Evolutionary conservation across 495 filamentous ascomycete species (phyloP), one percentile per base, ranked within the genome.

Genomic region (Hypoxylon crocopeplum): DNA sequence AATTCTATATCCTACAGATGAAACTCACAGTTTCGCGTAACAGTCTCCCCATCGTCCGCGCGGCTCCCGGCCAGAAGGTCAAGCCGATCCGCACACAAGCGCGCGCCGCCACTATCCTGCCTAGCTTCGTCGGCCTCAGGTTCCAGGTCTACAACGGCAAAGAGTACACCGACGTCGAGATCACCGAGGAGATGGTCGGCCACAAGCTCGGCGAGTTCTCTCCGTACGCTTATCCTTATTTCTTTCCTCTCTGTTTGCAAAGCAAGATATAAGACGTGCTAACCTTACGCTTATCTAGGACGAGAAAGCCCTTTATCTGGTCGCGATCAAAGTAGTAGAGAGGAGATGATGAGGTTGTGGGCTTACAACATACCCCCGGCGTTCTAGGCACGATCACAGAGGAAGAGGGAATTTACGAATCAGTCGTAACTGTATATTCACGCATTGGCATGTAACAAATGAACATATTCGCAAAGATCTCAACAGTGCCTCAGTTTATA

Each of bases 141-240:
- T 98, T 98, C 75, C 89, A 93, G 68, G 84, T 98, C 16, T 89
- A 98, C 70, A 98, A 97, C 72, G 94, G 94, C 62, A 98, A 97
- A 82, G 84, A 81, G 1, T 98, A 98, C 70, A 72, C 89, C 56
- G 95, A 98, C 71, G 79, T 98, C 24, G 79, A 80, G 39, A 88
- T 98, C 55, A 96, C 92, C 33, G 93, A 97, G 74, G 91, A 98
- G 69, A 98, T 98, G 95, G 95, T 98, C 12, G 94, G 95, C 34
- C 88, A 95, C 72, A 98, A 98, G 76, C 79, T 98, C 68, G 94
- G 94, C 57, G 95, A 98, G 78, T 98, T 97, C 74, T 85, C 92
- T 58, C 67, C 83, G 92, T 97, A 85, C 73, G 93, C n/a, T n/a
- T n/a, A n/a, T n/a, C n/a, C n/a, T n/a, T n/a, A n/a, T n/a, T 87